Evolutionary conservation across 371 early-diverging fungal species (phyloP).

Genomic region (Apophysomyces ossiformis): DNA sequence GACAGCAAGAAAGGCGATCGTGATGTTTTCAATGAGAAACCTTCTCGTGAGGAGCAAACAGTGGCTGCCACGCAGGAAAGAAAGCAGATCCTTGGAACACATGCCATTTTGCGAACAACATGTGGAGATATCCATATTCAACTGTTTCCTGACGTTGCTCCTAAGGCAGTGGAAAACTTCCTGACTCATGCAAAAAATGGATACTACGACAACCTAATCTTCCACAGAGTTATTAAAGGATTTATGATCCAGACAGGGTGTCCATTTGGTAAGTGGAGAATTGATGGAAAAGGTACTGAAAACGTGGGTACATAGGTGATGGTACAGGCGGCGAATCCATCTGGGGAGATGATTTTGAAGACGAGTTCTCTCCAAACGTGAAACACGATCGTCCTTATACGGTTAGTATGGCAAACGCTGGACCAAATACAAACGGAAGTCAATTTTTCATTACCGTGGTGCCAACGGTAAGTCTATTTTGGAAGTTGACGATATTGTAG

Average conservation of each 20-base stretch:
- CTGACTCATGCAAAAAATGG: conserved; percentile 80
- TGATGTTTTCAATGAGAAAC: conserved; percentile 97
- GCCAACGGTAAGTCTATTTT: conserved; percentile 65
- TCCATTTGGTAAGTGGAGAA: conserved; percentile 61
- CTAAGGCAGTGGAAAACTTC: conserved; percentile 95
- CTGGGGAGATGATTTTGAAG: conserved; percentile 95
- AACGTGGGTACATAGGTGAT: conserved; percentile 44
- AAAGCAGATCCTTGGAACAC: conserved; percentile 67
- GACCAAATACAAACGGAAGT: conserved; percentile 90
- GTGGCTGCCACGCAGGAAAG: conserved; percentile 75
- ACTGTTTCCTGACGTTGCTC: conserved; percentile 85
- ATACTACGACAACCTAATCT: conserved; percentile 77
- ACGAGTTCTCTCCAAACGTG: conserved; percentile 86
- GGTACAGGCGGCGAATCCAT: conserved; percentile 98
- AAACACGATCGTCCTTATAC: conserved; percentile 91
- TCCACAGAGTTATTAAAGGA: conserved; percentile 91
- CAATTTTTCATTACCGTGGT: conserved; percentile 99
- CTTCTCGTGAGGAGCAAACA: conserved; percentile 93
- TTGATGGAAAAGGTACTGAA: background rate
- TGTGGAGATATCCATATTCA: conserved; percentile 86
- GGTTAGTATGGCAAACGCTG: conserved; percentile 98
- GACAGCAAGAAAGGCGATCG: conserved; percentile 72
- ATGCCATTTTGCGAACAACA: conserved; percentile 86
- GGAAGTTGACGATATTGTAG: background rate
- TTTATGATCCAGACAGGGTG: conserved; percentile 94